Evolutionary conservation across 2,329 filamentous ascomycete species (phyloP).

Genomic region (Calycina herbarum): DNA sequence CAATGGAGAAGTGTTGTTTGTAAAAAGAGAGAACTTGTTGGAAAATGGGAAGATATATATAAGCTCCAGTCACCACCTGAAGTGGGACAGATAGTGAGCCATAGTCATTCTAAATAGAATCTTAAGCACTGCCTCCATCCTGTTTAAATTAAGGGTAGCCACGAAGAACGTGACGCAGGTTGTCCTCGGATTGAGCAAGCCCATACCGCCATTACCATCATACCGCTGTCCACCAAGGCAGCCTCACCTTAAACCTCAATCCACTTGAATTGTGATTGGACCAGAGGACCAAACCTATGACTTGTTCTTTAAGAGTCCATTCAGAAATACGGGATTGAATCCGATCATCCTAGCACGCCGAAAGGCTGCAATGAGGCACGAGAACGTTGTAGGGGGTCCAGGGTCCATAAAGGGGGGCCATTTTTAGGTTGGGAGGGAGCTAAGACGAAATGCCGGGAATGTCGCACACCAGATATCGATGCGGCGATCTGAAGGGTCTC

Average conservation of each 20-base stretch:
- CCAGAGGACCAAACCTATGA: conserved; percentile 22
- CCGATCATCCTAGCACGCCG: conserved; percentile 25
- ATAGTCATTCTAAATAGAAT: conserved; percentile 11
- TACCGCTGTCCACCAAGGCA: conserved; percentile 26
- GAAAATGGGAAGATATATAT: background rate
- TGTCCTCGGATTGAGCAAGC: conserved; percentile 17
- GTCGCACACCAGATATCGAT: conserved; percentile 1
- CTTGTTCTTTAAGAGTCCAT: conserved; percentile 14
- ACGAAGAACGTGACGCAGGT: conserved; percentile 30
- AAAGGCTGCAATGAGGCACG: conserved; percentile 18
- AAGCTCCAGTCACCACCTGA: conserved; percentile 11
- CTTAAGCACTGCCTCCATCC: conserved; percentile 32
- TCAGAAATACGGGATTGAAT: conserved; percentile 26
- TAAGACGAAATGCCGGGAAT: conserved; percentile 1
- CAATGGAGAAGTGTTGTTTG: background rate
- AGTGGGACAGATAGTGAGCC: conserved; percentile 25
- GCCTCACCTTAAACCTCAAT: conserved; percentile 22
- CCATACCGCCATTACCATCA: conserved; percentile 16
- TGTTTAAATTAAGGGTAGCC: conserved; percentile 27
- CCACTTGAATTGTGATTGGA: conserved; percentile 21
- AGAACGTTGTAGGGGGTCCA: conserved; percentile 10
- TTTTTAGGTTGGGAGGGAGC: conserved; percentile 20
- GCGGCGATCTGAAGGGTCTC: background rate
- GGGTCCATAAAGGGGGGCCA: conserved; percentile 7
- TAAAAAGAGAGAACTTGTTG: background rate